Conservation (phyloP, 2,329 filamentous ascomycete genomes). For the Trichoderma endophyticum region DNA sequence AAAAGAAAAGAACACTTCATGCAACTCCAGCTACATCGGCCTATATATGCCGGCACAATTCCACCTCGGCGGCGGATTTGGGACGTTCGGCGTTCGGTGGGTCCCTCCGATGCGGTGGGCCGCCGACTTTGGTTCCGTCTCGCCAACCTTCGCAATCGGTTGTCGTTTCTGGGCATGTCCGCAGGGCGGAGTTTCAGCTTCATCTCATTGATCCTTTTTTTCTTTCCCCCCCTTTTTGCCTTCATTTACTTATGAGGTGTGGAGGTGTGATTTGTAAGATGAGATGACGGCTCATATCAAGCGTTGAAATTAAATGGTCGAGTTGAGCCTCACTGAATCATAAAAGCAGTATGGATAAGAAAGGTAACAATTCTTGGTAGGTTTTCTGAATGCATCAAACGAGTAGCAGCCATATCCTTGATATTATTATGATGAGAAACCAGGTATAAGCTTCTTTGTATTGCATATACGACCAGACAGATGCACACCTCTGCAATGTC, state of each 20-base stretch:
- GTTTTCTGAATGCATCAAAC: not conserved
- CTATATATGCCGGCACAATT: not conserved
- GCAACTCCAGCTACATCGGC: not conserved
- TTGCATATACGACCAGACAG: not conserved
- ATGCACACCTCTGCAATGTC: not conserved
- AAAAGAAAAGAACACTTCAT: not conserved
- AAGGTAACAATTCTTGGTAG: not conserved
- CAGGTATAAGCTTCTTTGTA: not conserved
- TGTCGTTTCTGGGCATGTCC: not conserved
- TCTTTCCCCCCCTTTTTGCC: not conserved
- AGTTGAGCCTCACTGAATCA: not conserved
- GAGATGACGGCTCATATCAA: not conserved
- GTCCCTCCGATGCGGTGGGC: constrained; percentile 4
- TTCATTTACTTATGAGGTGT: not conserved
- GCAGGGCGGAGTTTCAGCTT: not conserved
- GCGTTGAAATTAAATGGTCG: not conserved
- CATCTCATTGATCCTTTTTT: not conserved
- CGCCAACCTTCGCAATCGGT: not conserved
- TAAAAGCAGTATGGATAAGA: not conserved
- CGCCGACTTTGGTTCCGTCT: not conserved
- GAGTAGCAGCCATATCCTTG: not conserved
- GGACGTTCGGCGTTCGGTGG: constrained; percentile 11
- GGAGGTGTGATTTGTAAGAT: not conserved
- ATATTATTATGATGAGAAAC: not conserved
- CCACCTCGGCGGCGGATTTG: constrained; percentile 7